Conservation (phyloP, 2,329 filamentous ascomycete genomes). For the Moelleriella libera region DNA sequence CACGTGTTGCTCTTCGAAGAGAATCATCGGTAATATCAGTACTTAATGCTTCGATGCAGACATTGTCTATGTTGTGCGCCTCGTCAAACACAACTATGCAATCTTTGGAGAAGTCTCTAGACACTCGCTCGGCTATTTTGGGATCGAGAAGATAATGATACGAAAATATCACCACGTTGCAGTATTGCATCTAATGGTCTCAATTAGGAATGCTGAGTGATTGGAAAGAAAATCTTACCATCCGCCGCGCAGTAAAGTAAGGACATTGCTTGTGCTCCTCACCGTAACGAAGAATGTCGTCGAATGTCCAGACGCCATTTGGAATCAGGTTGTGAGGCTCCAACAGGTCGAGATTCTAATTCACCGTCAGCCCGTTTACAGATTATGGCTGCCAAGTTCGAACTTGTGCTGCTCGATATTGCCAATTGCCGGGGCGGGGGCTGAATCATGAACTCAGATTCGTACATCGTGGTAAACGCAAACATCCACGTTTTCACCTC, state of each 20-base stretch:
- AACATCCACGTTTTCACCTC: constrained; percentile 83
- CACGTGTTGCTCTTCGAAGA: constrained; percentile 75
- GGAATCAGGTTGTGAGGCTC: constrained; percentile 93
- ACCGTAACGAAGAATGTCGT: constrained; percentile 76
- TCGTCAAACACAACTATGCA: constrained; percentile 98
- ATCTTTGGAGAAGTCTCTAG: constrained; percentile 90
- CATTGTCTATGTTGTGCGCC: constrained; percentile 98
- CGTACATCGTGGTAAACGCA: constrained; percentile 88
- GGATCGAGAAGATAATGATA: constrained; percentile 97
- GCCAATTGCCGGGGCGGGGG: no score
- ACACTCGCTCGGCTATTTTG: constrained; percentile 92
- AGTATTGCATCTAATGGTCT: constrained; percentile 71
- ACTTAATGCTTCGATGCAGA: constrained; percentile 94
- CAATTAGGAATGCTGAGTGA: constrained; percentile 5
- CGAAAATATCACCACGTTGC: constrained; percentile 98
- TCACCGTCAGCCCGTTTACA: not conserved
- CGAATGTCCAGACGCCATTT: constrained; percentile 89
- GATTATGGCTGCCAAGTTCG: not conserved
- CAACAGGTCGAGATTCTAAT: constrained; percentile 75
- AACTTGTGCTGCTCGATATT: no score
- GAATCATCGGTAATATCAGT: constrained; percentile 96
- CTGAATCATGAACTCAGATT: not conserved
- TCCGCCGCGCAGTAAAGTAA: constrained; percentile 88
- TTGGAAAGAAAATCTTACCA: constrained; percentile 41
- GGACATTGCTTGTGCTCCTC: constrained; percentile 95